Evolutionary conservation across 1,284 basidiomycete species (phyloP).

Genomic region (Cryptococcus sp.): DNA sequence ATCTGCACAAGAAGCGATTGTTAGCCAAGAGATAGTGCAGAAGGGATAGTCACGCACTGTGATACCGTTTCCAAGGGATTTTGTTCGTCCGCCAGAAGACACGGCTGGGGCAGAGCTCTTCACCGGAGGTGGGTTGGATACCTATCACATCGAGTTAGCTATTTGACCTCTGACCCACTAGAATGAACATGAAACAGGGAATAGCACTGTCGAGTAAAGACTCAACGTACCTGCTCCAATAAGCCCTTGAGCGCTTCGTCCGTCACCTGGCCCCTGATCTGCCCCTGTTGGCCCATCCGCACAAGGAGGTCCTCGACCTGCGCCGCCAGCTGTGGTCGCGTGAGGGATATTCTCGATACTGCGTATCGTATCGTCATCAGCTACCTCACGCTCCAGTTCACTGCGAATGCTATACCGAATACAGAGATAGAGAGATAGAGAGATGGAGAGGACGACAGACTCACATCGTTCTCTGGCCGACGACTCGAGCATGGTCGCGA

Average conservation of each 20-base stretch:
- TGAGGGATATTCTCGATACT: slow-evolving; percentile 91
- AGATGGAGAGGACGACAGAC: slow-evolving; percentile 48
- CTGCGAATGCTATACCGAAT: background rate
- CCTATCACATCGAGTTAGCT: slow-evolving; percentile 21
- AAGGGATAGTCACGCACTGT: slow-evolving; percentile 37
- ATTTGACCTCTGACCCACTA: background rate
- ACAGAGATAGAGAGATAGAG: no score
- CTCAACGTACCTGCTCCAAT: slow-evolving; percentile 75
- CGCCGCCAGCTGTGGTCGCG: slow-evolving; percentile 81
- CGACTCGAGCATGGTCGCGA: slow-evolving; percentile 83
- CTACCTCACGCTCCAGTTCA: background rate
- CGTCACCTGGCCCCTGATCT: slow-evolving; percentile 78
- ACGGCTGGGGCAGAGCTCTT: slow-evolving; percentile 32
- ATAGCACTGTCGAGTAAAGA: background rate
- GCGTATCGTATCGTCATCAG: slow-evolving; percentile 11
- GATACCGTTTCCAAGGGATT: slow-evolving; percentile 48
- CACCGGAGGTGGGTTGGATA: slow-evolving; percentile 39
- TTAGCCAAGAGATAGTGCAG: background rate
- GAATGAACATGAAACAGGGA: no score
- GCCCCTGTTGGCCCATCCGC: slow-evolving; percentile 91
- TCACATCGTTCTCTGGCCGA: slow-evolving; percentile 87
- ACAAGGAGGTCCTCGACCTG: slow-evolving; percentile 84
- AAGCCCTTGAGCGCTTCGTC: slow-evolving; percentile 89
- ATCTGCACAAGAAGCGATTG: slow-evolving; percentile 34
- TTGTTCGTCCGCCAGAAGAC: slow-evolving; percentile 37